These are phyloP conservation scores for Auriculariales sp. DNA, from an alignment of 768 basidiomycete genomes.

Conservation along the genomic window DNA sequence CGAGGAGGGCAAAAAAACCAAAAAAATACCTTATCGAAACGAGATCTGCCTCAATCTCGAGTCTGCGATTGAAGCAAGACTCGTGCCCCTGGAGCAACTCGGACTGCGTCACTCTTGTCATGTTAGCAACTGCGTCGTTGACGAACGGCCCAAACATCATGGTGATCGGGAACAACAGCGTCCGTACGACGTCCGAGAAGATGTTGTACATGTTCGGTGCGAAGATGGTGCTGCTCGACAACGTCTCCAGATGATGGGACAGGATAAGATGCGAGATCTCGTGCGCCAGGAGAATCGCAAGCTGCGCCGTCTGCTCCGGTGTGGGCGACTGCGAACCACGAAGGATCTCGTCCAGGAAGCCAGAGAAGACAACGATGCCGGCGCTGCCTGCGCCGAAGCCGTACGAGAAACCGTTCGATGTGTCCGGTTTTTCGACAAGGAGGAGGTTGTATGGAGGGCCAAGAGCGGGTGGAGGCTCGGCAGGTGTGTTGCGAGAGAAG, in stretches of 20 bases:
- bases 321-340: constrained; percentile 38
- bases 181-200: constrained; percentile 56
- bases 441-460: constrained; percentile 86
- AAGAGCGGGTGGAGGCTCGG: constrained; percentile 32
- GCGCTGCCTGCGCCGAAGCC: constrained; percentile 89
- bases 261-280: constrained; percentile 87
- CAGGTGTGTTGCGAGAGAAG: constrained; percentile 21
- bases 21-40: constrained; percentile 62
- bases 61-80: constrained; percentile 61
- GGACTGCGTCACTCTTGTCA: constrained; percentile 63
- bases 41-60: constrained; percentile 88
- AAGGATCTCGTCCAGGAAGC: constrained; percentile 81
- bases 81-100: constrained; percentile 60
- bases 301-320: constrained; percentile 68
- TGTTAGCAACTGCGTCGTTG: constrained; percentile 78
- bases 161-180: constrained; percentile 75
- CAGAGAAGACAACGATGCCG: constrained; percentile 89
- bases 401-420: constrained; percentile 86
- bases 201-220: constrained; percentile 71
- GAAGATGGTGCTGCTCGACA: constrained; percentile 74
- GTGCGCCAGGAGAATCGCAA: constrained; percentile 85
- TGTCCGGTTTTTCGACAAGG: constrained; percentile 72
- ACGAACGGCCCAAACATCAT: constrained; percentile 91
- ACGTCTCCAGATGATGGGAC: constrained; percentile 80
- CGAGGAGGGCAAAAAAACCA: background rate